Base-by-base conservation (phyloP, 371 early-diverging fungal species). In the Rhizopus delemar region DNA sequence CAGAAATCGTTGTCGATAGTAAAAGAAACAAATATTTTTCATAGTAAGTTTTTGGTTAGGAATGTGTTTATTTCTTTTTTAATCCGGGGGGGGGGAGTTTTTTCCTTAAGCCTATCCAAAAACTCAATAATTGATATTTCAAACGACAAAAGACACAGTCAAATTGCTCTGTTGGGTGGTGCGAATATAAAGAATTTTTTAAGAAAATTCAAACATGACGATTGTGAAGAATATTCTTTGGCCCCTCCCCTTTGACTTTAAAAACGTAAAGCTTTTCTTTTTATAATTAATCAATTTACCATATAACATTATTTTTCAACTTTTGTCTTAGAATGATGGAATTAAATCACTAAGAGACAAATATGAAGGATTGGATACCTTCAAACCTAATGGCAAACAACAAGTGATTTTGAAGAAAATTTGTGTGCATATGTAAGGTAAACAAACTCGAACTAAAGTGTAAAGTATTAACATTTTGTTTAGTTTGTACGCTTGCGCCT, bases 31-130 rank as follows among this genome's bases (percentile, higher is more conserved):
- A 1, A 34, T 52, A 52, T 28, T 52, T 52, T 39, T 38, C 1
- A 16, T 52, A 52, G 52, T 52, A 52, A 52, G 52, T 52, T 52
- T 36, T 9, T 52, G 52, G 52, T 8, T 52, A 16, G 39, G 52
- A 39, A 38, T 34, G 39, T 52, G 16, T 52, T 38, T 52, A 52
- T 36, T 52, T 52, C 52, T 52, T 52, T 52, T 52, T 38, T 34
- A 52, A 34, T 52, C 52, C n/a, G n/a, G n/a, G n/a, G n/a, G n/a
- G n/a, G n/a, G n/a, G n/a, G n/a, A n/a, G n/a, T n/a, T n/a, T n/a
- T 45, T 45, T 45, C n/a, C 45, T 45, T 45, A 13, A 45, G 45
- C 13, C 45, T 45, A 6, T 36, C 45, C n/a, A 45, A 45, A 45
- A 45, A 45, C 13, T 45, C 45, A 45, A 45, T 45, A 45, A 45